A percentile compares a stretch with the other conserved stretches of the same genome.
phyloP scores from a whole-genome alignment of 176 grass and related monocot genomes.

The Carex parvula region DNA sequence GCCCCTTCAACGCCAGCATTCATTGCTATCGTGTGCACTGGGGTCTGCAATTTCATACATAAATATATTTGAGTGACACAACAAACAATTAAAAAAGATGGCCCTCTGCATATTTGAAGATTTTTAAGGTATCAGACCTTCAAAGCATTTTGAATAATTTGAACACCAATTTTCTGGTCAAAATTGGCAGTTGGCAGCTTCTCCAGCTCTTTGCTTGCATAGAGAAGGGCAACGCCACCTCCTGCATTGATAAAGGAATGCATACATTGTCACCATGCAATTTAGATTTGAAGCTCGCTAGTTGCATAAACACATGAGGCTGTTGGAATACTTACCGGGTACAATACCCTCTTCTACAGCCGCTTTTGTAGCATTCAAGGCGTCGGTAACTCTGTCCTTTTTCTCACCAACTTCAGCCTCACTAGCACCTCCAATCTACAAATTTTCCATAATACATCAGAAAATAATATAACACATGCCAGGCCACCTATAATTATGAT shows the following conservation, averaged over 20 bases:
- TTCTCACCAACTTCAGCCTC: constrained; percentile 93
- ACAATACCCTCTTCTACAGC: constrained; percentile 99
- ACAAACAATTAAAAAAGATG: neutral
- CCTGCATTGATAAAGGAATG: constrained; percentile 38
- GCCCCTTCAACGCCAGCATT: constrained; percentile 98
- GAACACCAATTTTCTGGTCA: constrained; percentile 98
- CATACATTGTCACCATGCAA: neutral
- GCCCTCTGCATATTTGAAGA: neutral
- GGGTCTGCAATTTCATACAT: constrained; percentile 46
- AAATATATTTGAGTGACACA: neutral
- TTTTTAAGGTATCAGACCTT: constrained; percentile 45
- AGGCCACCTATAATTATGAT: neutral
- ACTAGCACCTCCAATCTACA: constrained; percentile 91
- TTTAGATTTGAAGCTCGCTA: neutral
- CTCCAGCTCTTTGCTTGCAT: constrained; percentile 90
- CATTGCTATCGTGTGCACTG: constrained; percentile 77
- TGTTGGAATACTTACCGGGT: constrained; percentile 42
- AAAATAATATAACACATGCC: neutral
- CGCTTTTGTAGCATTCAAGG: constrained; percentile 94
- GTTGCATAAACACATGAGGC: neutral
- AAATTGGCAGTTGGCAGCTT: constrained; percentile 84
- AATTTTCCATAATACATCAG: neutral
- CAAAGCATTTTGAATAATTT: constrained; percentile 97
- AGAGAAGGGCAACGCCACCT: constrained; percentile 95
- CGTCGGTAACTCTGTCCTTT: constrained; percentile 94